These are phyloP conservation scores for Fusarium annulatum DNA, from an alignment of 2,329 filamentous ascomycete species.

Conservation along the genomic window DNA sequence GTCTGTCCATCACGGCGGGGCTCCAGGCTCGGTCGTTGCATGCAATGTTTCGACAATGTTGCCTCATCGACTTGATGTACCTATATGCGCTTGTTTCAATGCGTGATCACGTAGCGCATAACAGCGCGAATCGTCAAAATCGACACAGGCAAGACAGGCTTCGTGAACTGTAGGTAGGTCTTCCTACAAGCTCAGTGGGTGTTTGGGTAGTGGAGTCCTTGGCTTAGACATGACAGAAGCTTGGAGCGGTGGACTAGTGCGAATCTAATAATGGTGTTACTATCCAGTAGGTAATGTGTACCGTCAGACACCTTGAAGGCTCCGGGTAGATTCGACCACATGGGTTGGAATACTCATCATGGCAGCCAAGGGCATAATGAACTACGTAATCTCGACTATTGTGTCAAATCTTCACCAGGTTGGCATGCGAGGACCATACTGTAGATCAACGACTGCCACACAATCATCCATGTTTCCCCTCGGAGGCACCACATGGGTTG, in stretches of 20 bases:
- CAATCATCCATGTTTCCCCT: background rate
- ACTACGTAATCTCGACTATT: conserved; percentile 15
- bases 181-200: background rate
- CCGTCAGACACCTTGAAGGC: conserved; percentile 3
- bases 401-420: conserved; percentile 1
- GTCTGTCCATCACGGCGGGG: conserved; percentile 2
- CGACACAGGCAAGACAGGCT: conserved; percentile 1
- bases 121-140: conserved; percentile 24
- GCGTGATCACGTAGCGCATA: conserved; percentile 25
- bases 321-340: conserved; percentile 2
- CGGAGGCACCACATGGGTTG: conserved; percentile 11
- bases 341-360: conserved; percentile 8
- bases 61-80: conserved; percentile 1
- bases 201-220: background rate
- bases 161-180: conserved; percentile 1
- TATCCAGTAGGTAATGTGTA: background rate
- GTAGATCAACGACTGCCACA: background rate
- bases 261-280: background rate
- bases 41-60: conserved; percentile 5
- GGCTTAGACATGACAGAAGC: background rate
- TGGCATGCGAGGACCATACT: background rate
- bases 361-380: background rate
- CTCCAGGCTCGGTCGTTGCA: conserved; percentile 16
- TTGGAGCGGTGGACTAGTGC: conserved; percentile 12
- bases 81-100: conserved; percentile 5